These are phyloP conservation scores for Tremella mesenterica DNA, from an alignment of 768 basidiomycete genomes.

Conservation along the genomic window DNA sequence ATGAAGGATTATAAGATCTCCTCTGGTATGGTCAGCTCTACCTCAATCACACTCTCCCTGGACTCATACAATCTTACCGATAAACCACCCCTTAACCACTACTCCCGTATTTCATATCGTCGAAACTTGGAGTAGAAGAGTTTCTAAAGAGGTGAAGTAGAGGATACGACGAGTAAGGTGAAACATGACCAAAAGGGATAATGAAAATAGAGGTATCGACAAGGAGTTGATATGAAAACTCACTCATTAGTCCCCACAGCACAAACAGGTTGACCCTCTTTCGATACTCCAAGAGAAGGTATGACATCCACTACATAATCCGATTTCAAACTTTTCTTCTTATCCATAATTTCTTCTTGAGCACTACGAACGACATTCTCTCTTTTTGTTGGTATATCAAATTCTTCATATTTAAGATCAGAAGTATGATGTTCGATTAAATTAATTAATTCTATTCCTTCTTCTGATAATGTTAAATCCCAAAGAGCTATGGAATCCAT, in stretches of 20 bases:
- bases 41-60: too few relatives aligned
- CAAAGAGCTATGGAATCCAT: constrained; percentile 91
- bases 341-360: constrained; percentile 19
- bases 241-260: constrained; percentile 41
- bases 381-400: constrained; percentile 11
- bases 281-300: constrained; percentile 34
- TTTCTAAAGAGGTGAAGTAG: neutral
- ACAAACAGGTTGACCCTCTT: constrained; percentile 27
- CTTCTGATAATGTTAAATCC: constrained; percentile 47
- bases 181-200: neutral
- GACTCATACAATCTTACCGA: too few relatives aligned
- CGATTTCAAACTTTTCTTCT: constrained; percentile 19
- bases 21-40: constrained; percentile 17
- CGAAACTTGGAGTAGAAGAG: too few relatives aligned
- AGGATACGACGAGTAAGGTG: neutral
- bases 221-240: constrained; percentile 6
- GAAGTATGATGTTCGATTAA: constrained; percentile 23
- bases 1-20: constrained; percentile 41
- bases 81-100: too few relatives aligned
- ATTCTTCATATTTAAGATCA: constrained; percentile 28
- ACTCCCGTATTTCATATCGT: too few relatives aligned
- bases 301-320: constrained; percentile 40
- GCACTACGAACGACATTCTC: constrained; percentile 25
- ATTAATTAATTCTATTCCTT: constrained; percentile 26
- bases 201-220: neutral